These are phyloP conservation scores for Ambrosia trifida DNA, from an alignment of 129 eudicot genomes.

Conservation along the genomic window DNA sequence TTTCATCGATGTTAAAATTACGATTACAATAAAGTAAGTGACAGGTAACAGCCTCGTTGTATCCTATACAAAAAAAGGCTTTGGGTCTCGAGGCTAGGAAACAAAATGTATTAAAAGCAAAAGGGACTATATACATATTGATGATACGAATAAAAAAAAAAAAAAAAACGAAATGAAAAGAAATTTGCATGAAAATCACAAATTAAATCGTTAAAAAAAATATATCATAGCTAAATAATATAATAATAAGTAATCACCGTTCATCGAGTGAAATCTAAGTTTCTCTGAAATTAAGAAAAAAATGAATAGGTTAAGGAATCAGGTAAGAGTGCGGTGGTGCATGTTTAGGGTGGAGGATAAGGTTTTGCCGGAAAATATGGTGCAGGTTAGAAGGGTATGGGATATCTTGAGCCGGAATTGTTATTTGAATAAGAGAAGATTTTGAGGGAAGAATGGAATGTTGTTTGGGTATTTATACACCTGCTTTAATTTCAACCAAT, in stretches of 20 bases:
- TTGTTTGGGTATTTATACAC: conserved; percentile 48
- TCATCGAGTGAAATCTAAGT: conserved; percentile 16
- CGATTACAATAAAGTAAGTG: too few relatives aligned
- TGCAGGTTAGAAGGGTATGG: conserved; percentile 14
- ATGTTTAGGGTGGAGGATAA: conserved; percentile 15
- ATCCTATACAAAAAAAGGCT: too few relatives aligned
- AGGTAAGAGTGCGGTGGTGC: not conserved
- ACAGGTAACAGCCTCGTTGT: too few relatives aligned
- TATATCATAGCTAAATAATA: too few relatives aligned
- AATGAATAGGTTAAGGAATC: conserved; percentile 2
- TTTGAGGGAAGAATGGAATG: conserved; percentile 32
- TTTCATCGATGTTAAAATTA: too few relatives aligned
- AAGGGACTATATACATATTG: too few relatives aligned
- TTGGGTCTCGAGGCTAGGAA: too few relatives aligned
- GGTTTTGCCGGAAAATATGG: conserved; percentile 30
- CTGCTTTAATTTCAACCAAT: conserved; percentile 35
- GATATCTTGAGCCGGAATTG: conserved; percentile 28
- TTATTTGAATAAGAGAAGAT: conserved; percentile 28
- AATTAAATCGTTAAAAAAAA: too few relatives aligned
- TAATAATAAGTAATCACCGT: conserved; percentile 1
- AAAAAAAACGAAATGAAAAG: too few relatives aligned
- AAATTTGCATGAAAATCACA: too few relatives aligned
- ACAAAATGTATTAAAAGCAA: too few relatives aligned
- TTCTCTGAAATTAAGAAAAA: not conserved
- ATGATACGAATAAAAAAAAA: too few relatives aligned